Conservation (phyloP, 208 protist genomes). For the Leishmania major region DNA sequence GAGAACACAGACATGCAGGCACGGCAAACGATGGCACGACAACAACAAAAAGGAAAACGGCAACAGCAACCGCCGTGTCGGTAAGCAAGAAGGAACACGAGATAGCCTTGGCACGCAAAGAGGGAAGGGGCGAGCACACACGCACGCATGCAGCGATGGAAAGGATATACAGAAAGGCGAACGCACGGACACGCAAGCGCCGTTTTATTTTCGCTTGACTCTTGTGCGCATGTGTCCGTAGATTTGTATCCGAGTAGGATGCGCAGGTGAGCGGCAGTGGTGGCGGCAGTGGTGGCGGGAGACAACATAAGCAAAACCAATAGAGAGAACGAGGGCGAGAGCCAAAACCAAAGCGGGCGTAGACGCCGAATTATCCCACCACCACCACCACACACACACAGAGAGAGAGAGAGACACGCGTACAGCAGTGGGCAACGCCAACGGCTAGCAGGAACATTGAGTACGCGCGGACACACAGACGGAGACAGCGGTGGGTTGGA, state of each 20-base stretch:
- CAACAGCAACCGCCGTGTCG: not conserved
- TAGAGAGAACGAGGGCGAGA: not conserved
- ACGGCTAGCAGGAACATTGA: not conserved
- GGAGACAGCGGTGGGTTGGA: not conserved
- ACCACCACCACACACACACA: not conserved
- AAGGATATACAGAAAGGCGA: too few species aligned
- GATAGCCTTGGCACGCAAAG: not conserved
- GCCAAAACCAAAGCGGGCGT: not conserved
- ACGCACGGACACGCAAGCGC: constrained; percentile 2
- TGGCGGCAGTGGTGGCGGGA: too few species aligned
- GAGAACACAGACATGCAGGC: not conserved
- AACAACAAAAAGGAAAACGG: not conserved
- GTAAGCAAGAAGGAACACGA: not conserved
- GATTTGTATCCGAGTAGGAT: too few species aligned
- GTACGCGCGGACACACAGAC: not conserved
- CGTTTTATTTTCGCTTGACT: too few species aligned
- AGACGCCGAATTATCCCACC: not conserved
- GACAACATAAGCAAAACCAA: not conserved
- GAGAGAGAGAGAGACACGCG: not conserved
- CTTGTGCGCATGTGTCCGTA: too few species aligned
- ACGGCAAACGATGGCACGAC: not conserved
- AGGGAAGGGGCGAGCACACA: not conserved
- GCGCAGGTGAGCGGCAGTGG: too few species aligned
- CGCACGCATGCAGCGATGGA: too few species aligned
- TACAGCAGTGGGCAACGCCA: not conserved